Evolutionary conservation across 257 asterid genomes (phyloP).

Genomic region (Lavandula angustifolia): DNA sequence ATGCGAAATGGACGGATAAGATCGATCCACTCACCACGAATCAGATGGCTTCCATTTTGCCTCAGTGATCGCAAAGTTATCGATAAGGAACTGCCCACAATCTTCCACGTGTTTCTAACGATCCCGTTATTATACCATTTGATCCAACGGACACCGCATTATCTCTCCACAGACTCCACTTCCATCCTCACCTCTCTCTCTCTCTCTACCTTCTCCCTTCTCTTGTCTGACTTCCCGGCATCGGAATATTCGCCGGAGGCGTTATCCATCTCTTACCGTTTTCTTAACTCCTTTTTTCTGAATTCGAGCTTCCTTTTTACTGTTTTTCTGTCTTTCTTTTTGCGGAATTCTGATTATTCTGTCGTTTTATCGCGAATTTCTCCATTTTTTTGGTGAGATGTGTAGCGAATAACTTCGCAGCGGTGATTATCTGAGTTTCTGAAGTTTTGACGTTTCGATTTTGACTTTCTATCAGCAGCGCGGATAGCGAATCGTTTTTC

Average conservation of each 20-base stretch:
- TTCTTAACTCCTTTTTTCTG: background rate
- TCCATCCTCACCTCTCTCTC: background rate
- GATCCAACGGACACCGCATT: constrained; percentile 61
- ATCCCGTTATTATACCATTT: constrained; percentile 53
- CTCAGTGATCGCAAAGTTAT: constrained; percentile 39
- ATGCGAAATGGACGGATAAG: constrained; percentile 44
- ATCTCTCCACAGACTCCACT: constrained; percentile 28
- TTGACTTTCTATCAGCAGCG: background rate
- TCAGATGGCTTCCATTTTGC: constrained; percentile 40
- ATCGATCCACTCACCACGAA: constrained; percentile 48
- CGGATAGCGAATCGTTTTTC: background rate
- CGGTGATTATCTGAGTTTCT: constrained; percentile 10
- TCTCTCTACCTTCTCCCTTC: background rate
- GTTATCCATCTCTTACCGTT: background rate
- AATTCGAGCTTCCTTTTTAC: background rate
- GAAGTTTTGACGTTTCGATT: background rate
- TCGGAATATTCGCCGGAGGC: constrained; percentile 34
- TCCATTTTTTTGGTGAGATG: background rate
- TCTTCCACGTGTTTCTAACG: constrained; percentile 50
- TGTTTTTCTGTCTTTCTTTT: background rate
- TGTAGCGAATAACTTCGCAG: background rate
- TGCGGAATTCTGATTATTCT: constrained; percentile 6
- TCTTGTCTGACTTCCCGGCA: constrained; percentile 28
- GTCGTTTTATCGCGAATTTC: background rate
- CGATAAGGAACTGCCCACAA: constrained; percentile 48